Base-by-base conservation (phyloP, 1,284 basidiomycete genomes). In the Malassezia sp. region DNA sequence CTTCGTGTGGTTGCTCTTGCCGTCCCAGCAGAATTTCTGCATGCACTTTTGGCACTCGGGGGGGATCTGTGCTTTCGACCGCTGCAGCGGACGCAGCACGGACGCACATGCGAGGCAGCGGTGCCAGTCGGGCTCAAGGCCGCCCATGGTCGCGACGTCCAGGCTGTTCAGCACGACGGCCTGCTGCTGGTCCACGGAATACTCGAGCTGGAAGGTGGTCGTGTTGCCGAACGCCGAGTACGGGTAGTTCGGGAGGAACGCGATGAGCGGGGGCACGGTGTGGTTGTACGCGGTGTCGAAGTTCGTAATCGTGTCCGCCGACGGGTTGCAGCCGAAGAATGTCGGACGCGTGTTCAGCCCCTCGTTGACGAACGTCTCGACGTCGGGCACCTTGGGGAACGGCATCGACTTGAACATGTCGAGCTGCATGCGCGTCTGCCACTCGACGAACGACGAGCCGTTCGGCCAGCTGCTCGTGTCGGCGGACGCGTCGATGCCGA, bases 271-370 rank as follows among this genome's bases (percentile, higher is more conserved):
- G 4, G 73, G 72, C 14, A 62, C 50, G 17, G 57, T 52, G 41
- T 62, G 60, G 42, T 72, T 70, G 28, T 40, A 49, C 2, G 52
- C 30, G 14, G 52, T 61, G 22, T 35, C 32, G 12, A 52, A 45
- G 53, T 37, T 64, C 40, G 56, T 64, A 18, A 58, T 58, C 47
- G 62, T 65, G 33, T 67, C 68, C 49, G 72, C 71, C 52, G 65
- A 64, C 2, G 71, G 65, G 28, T 64, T 71, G 61, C 83, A 85
- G 1, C 83, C 83, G 70, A 84, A 85, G 70, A 85, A 84, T 0
- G 80, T 80, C 5, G 83, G 78, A 15, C 83, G 76, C 30, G 74
- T 74, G 64, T 80, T 82, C 9, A 82, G 74, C 12, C 84, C 84
- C 7, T 76, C 76, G 11, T 73, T 71, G 38, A 83, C 61, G 59